Percentiles rank a stretch among this genome's conserved stretches.
These are phyloP conservation scores for Colletotrichum siamense DNA, from an alignment of 2,329 filamentous ascomycete genomes.

Conservation along the genomic window DNA sequence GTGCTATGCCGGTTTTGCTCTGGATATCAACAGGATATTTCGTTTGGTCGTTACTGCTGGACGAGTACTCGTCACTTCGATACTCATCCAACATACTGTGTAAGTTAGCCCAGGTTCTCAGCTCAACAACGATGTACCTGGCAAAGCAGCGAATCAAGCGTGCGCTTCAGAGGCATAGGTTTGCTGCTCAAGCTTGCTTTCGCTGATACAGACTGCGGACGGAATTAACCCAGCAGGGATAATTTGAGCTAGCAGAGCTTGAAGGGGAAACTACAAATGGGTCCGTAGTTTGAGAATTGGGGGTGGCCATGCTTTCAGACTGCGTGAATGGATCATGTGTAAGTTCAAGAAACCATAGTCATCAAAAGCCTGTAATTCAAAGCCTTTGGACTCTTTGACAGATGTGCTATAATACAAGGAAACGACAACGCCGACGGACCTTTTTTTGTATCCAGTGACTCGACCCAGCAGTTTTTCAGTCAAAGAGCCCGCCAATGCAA, in stretches of 20 bases:
- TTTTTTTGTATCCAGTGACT: not conserved
- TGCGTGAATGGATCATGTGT: not conserved
- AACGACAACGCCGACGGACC: not conserved
- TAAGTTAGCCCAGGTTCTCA: too few species aligned
- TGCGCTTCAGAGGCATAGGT: too few species aligned
- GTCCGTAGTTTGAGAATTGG: not conserved
- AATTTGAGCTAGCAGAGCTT: too few species aligned
- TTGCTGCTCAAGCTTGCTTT: too few species aligned
- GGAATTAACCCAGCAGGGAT: too few species aligned
- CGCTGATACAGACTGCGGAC: too few species aligned
- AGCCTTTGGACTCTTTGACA: not conserved
- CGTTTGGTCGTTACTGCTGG: too few species aligned
- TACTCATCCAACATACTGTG: not conserved
- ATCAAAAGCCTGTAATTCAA: not conserved
- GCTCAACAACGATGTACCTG: too few species aligned
- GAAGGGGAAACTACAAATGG: too few species aligned
- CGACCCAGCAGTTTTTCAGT: not conserved
- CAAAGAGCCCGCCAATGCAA: conserved; percentile 12
- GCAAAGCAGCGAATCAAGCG: too few species aligned
- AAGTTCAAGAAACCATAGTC: not conserved
- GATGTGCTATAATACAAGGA: not conserved
- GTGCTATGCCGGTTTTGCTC: too few species aligned
- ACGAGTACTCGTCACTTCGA: not conserved
- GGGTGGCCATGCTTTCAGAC: not conserved
- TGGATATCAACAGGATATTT: not conserved